phyloP scores from a whole-genome alignment of 805 yeast genomes.

The Hanseniaspora nectarophila region DNA sequence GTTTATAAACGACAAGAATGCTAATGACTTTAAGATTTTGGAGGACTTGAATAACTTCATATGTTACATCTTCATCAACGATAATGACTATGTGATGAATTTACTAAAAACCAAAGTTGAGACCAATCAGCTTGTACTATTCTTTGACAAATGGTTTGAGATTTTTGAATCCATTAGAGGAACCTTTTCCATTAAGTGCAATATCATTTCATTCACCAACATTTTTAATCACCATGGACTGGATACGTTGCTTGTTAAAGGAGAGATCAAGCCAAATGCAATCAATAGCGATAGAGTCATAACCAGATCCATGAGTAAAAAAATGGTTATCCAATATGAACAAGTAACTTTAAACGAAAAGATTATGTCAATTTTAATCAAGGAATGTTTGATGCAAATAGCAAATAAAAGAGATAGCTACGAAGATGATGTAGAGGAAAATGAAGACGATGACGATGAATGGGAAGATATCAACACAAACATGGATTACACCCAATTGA shows the following conservation, averaged over 20 bases:
- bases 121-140: constrained; percentile 31
- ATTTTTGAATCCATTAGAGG: constrained; percentile 76
- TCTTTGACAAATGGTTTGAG: constrained; percentile 65
- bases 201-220: constrained; percentile 57
- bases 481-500: constrained; percentile 13
- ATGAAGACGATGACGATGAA: constrained; percentile 12
- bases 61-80: constrained; percentile 52
- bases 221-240: constrained; percentile 49
- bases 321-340: constrained; percentile 50
- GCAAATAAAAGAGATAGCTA: background rate
- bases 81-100: constrained; percentile 52
- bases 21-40: constrained; percentile 52
- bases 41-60: constrained; percentile 69
- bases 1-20: constrained; percentile 40
- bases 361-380: constrained; percentile 56
- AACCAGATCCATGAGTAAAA: constrained; percentile 73
- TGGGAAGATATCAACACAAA: constrained; percentile 21
- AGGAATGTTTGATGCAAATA: constrained; percentile 56
- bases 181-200: constrained; percentile 51
- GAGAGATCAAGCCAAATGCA: constrained; percentile 55
- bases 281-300: constrained; percentile 44
- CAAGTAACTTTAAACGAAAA: constrained; percentile 58
- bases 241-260: constrained; percentile 49
- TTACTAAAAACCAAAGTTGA: constrained; percentile 34
- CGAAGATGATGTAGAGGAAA: constrained; percentile 6